These are phyloP conservation scores for Staphylotrichum longicolle DNA, from an alignment of 495 filamentous ascomycete species.

Conservation along the genomic window DNA sequence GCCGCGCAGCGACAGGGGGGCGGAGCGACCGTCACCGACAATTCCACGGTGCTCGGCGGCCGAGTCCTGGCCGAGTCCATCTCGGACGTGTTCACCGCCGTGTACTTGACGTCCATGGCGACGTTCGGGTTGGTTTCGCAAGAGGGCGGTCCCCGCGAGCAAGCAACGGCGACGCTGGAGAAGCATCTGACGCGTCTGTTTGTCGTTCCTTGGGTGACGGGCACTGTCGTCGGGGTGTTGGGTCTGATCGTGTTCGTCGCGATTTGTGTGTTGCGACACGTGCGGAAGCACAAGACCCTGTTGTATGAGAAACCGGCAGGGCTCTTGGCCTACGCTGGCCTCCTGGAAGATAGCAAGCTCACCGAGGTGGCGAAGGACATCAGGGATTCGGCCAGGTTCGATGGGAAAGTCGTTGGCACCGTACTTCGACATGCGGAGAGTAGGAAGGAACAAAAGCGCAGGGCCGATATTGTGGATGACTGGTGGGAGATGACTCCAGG, in stretches of 20 bases:
- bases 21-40: neutral
- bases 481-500: too few species aligned
- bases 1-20: neutral
- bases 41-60: neutral
- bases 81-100: neutral
- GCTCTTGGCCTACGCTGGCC: neutral
- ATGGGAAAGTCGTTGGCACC: neutral
- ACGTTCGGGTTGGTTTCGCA: neutral
- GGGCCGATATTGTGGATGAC: too few species aligned
- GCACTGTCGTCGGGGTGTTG: neutral
- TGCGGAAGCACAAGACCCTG: neutral
- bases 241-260: neutral
- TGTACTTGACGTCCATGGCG: neutral
- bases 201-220: constrained; percentile 3
- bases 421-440: neutral
- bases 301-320: neutral
- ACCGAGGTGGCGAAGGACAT: neutral
- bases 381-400: neutral
- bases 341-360: neutral
- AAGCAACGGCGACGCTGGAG: neutral
- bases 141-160: neutral
- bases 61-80: neutral
- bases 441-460: too few species aligned
- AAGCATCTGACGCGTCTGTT: neutral
- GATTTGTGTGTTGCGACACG: neutral